Evolutionary conservation across 1,284 basidiomycete genomes (phyloP).

Genomic region (Hortiboletus rubellus): DNA sequence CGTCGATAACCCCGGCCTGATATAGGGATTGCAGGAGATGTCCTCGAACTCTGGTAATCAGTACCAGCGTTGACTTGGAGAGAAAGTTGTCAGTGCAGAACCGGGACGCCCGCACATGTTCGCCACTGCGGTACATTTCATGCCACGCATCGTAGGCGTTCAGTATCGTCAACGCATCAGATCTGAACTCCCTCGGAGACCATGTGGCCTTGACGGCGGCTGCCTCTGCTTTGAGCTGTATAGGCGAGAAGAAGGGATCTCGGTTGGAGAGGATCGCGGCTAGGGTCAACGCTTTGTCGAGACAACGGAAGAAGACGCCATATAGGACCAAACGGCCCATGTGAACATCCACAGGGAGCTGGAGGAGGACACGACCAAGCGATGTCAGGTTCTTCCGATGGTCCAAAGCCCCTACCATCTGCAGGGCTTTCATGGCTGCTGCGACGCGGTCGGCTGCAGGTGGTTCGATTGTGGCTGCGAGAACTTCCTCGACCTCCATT

Average conservation of each 20-base stretch:
- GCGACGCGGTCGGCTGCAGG: slow-evolving; percentile 78
- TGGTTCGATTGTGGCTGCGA: slow-evolving; percentile 87
- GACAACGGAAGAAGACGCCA: slow-evolving; percentile 92
- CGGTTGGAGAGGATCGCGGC: slow-evolving; percentile 90
- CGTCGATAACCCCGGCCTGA: slow-evolving; percentile 78
- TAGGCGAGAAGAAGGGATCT: slow-evolving; percentile 88
- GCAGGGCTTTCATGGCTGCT: slow-evolving; percentile 80
- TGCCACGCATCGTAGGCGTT: slow-evolving; percentile 86
- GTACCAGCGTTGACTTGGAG: slow-evolving; percentile 78
- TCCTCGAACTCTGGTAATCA: slow-evolving; percentile 83
- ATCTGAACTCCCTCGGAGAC: slow-evolving; percentile 79
- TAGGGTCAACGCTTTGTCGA: slow-evolving; percentile 87
- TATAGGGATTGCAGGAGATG: slow-evolving; percentile 82
- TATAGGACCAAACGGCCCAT: slow-evolving; percentile 90
- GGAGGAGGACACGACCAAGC: slow-evolving; percentile 85
- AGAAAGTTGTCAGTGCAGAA: slow-evolving; percentile 91
- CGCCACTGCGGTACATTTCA: slow-evolving; percentile 63
- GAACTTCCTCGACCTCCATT: slow-evolving; percentile 85
- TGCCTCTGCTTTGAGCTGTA: slow-evolving; percentile 65
- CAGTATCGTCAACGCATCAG: slow-evolving; percentile 82
- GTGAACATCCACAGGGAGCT: slow-evolving; percentile 88
- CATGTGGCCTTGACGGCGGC: slow-evolving; percentile 78
- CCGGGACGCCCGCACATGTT: slow-evolving; percentile 64
- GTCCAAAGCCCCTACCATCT: slow-evolving; percentile 90
- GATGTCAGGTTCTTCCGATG: slow-evolving; percentile 78